phyloP scores from a whole-genome alignment of 2,329 filamentous ascomycete species.

The Pyrenophora teres region DNA sequence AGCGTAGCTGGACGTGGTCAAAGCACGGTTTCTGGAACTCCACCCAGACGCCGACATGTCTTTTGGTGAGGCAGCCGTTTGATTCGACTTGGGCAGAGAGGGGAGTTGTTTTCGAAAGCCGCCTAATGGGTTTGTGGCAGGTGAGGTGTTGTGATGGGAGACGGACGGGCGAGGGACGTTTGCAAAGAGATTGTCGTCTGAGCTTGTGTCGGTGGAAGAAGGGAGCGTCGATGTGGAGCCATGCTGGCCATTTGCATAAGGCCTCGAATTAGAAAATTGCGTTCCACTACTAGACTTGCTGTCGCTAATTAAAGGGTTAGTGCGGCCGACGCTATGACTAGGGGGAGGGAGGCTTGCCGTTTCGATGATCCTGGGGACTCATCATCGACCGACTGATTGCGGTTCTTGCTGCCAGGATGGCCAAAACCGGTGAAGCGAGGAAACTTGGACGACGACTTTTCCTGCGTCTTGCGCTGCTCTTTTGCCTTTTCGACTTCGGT shows the following conservation, averaged over 20 bases:
- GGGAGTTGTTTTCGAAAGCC: conserved; percentile 37
- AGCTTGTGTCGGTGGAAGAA: conserved; percentile 47
- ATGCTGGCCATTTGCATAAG: conserved; percentile 44
- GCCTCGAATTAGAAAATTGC: conserved; percentile 40
- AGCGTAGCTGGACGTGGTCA: conserved; percentile 56
- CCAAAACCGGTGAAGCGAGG: conserved; percentile 43
- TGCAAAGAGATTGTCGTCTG: conserved; percentile 46
- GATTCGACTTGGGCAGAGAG: conserved; percentile 29
- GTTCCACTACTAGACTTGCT: conserved; percentile 50
- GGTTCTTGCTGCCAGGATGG: conserved; percentile 34
- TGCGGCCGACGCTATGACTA: conserved; percentile 30
- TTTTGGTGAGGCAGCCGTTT: conserved; percentile 27
- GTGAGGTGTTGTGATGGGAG: conserved; percentile 37
- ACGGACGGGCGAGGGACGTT: conserved; percentile 38
- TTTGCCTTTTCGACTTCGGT: conserved; percentile 37
- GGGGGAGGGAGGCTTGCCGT: conserved; percentile 36
- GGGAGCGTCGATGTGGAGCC: conserved; percentile 48
- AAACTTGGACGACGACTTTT: conserved; percentile 41
- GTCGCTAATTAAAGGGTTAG: conserved; percentile 42
- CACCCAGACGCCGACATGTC: conserved; percentile 19
- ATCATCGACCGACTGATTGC: conserved; percentile 44
- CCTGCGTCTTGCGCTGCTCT: conserved; percentile 36
- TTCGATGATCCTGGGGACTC: conserved; percentile 44
- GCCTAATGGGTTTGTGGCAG: conserved; percentile 29
- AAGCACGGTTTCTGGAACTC: conserved; percentile 41